Evolutionary conservation across 2,329 filamentous ascomycete genomes (phyloP).

Genomic region (Epichloe bromicola): DNA sequence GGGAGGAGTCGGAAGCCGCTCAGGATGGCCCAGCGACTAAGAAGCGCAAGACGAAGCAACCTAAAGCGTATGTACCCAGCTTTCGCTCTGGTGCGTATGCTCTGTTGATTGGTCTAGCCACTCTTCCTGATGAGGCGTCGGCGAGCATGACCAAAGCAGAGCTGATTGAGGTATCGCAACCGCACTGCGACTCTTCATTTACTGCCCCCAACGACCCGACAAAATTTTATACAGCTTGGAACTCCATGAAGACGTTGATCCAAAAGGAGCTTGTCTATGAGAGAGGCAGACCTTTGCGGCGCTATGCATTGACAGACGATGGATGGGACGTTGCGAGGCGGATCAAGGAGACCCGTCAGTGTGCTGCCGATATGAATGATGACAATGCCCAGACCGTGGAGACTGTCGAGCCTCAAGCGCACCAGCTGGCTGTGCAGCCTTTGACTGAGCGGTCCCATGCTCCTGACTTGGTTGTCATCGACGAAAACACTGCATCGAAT

Average conservation of each 20-base stretch:
- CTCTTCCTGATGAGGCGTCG: constrained; percentile 37
- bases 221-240: constrained; percentile 70
- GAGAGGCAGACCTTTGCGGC: constrained; percentile 52
- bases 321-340: constrained; percentile 62
- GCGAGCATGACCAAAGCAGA: constrained; percentile 52
- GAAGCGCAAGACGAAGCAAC: constrained; percentile 43
- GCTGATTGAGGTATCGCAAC: constrained; percentile 56
- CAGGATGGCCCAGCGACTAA: constrained; percentile 25
- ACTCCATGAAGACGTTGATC: constrained; percentile 63
- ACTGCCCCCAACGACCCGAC: constrained; percentile 52
- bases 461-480: constrained; percentile 1
- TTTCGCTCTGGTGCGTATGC: constrained; percentile 66
- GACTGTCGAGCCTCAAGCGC: background rate
- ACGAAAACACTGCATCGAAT: background rate
- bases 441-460: constrained; percentile 9
- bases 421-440: background rate
- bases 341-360: constrained; percentile 42
- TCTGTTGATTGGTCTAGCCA: constrained; percentile 53
- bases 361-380: constrained; percentile 14
- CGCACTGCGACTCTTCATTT: constrained; percentile 61
- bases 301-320: constrained; percentile 61
- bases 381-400: background rate
- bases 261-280: constrained; percentile 64
- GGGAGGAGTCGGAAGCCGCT: constrained; percentile 22
- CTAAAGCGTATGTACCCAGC: constrained; percentile 57